Percentiles rank a stretch among this genome's conserved stretches.
phyloP scores from a whole-genome alignment of 208 protist species.

The Leishmania arabica region DNA sequence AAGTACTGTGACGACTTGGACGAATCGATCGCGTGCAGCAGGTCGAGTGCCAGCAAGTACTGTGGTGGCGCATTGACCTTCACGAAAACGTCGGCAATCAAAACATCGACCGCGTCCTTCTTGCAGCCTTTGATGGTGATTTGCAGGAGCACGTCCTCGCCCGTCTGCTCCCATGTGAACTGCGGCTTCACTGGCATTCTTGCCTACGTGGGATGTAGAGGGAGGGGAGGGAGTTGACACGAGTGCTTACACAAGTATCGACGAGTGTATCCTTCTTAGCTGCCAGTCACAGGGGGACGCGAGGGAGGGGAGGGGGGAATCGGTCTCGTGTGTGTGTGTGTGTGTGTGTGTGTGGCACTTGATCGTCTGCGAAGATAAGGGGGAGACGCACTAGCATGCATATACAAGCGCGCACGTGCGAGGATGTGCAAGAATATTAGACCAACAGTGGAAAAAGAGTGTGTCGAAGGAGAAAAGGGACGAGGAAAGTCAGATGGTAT shows the following conservation, averaged over 20 bases:
- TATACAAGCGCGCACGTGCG: neutral
- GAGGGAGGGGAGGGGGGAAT: neutral
- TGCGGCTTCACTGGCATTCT: conserved; percentile 84
- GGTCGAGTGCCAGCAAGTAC: conserved; percentile 88
- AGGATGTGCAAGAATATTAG: neutral
- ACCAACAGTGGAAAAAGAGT: neutral
- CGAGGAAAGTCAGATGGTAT: neutral
- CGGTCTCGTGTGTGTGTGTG: neutral
- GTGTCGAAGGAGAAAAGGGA: neutral
- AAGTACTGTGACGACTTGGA: conserved; percentile 63
- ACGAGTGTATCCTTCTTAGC: neutral
- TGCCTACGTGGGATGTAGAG: neutral
- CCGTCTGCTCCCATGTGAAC: conserved; percentile 90
- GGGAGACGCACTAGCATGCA: neutral
- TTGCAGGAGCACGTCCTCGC: conserved; percentile 67
- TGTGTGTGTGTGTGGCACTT: neutral
- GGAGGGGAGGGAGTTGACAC: neutral
- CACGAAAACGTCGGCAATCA: conserved; percentile 79
- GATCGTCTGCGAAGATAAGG: neutral
- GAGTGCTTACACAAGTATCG: neutral
- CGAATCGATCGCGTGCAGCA: conserved; percentile 71
- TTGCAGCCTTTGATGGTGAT: conserved; percentile 81
- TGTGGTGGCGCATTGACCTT: conserved; percentile 88
- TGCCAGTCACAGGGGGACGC: neutral
- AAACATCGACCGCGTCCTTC: conserved; percentile 85